Conservation (phyloP, 805 yeast species). For the Saccharomyces kudriavzevii region DNA sequence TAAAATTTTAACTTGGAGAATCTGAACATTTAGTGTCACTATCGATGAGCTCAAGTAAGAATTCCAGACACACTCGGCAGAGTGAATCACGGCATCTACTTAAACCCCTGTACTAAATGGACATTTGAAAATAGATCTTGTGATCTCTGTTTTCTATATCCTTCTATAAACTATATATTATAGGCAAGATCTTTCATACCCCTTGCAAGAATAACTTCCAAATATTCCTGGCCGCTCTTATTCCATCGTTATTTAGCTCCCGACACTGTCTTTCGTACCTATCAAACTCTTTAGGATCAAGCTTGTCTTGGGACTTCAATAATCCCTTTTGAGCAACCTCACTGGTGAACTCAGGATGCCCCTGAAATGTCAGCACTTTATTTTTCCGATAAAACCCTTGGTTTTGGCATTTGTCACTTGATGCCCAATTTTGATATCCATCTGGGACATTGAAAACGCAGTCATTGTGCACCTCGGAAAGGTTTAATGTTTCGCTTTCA, state of each 20-base stretch:
- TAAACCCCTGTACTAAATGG: not conserved
- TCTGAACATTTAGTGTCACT: too few relatives aligned
- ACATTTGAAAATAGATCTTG: not conserved
- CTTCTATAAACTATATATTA: not conserved
- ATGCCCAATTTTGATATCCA: slow-evolving; percentile 40
- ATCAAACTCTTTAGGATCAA: slow-evolving; percentile 19
- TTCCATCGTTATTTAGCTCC: slow-evolving; percentile 35
- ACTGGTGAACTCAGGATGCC: slow-evolving; percentile 75
- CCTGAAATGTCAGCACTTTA: slow-evolving; percentile 64
- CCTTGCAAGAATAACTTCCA: slow-evolving; percentile 10
- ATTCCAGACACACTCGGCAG: not conserved
- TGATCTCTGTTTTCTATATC: not conserved
- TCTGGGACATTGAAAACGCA: slow-evolving; percentile 39
- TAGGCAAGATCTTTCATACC: not conserved
- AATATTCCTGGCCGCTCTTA: slow-evolving; percentile 7
- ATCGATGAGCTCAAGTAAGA: too few relatives aligned
- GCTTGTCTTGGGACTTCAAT: not conserved
- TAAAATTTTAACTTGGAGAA: too few relatives aligned
- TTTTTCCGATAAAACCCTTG: slow-evolving; percentile 59
- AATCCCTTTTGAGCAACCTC: slow-evolving; percentile 21
- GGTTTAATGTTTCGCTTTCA: slow-evolving; percentile 24
- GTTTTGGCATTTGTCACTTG: slow-evolving; percentile 44
- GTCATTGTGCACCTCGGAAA: slow-evolving; percentile 56
- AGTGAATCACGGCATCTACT: not conserved
- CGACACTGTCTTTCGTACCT: slow-evolving; percentile 28